Conservation (phyloP, 2,329 filamentous ascomycete genomes). For the Aspergillus piperis region DNA sequence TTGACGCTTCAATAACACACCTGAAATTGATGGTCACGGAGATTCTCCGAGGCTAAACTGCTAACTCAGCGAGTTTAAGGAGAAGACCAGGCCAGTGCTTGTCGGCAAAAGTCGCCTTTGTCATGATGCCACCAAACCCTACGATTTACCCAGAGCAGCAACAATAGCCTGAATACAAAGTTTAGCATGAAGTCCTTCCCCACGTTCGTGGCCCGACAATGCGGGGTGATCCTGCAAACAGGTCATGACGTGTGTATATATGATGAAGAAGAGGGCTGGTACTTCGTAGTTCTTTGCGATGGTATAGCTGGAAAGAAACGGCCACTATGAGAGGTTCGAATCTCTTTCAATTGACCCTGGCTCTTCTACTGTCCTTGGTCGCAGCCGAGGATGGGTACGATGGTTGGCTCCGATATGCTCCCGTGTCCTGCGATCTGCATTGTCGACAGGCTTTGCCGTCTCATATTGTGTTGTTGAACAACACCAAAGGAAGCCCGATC, state of each 20-base stretch:
- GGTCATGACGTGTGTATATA: constrained; percentile 1
- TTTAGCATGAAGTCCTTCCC: constrained; percentile 11
- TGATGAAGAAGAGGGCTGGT: neutral
- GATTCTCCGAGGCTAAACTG: constrained; percentile 2
- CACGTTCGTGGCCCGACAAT: neutral
- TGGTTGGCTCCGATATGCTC: constrained; percentile 67
- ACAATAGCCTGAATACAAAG: constrained; percentile 14
- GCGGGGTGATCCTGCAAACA: neutral
- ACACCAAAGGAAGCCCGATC: constrained; percentile 57
- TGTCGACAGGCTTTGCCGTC: constrained; percentile 49
- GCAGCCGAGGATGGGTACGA: constrained; percentile 62
- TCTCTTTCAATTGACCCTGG: neutral
- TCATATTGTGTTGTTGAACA: constrained; percentile 57
- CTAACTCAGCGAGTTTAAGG: neutral
- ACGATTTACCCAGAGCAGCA: neutral
- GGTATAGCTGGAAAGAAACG: neutral
- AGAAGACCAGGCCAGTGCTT: neutral
- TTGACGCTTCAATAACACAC: neutral
- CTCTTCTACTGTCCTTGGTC: constrained; percentile 6
- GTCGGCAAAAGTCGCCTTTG: neutral
- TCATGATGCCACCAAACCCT: neutral
- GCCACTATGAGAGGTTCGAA: neutral
- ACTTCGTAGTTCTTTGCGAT: neutral
- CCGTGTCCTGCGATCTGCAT: constrained; percentile 44
- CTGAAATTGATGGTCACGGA: neutral